These are phyloP conservation scores for Penicillium janthinellum DNA, from an alignment of 2,329 filamentous ascomycete species.

Conservation along the genomic window DNA sequence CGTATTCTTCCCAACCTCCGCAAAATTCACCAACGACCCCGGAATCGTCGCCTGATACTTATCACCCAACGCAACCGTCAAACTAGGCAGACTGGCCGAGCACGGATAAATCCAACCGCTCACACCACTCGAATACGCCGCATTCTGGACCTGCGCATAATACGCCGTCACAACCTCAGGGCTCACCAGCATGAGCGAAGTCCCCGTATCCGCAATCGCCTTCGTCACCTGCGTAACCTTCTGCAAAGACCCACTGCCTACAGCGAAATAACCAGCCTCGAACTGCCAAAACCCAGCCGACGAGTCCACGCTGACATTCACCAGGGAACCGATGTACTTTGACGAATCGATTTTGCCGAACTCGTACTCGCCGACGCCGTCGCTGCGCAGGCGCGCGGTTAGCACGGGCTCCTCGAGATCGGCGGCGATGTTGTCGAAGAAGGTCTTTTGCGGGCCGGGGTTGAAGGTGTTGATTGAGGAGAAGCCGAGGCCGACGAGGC, in stretches of 20 bases:
- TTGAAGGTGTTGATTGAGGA: constrained; percentile 65
- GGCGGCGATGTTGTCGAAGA: constrained; percentile 70
- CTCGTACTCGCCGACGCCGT: constrained; percentile 66
- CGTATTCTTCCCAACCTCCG: constrained; percentile 50
- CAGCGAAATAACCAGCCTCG: constrained; percentile 57
- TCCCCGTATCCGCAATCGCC: constrained; percentile 69
- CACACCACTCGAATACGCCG: constrained; percentile 47
- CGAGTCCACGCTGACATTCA: constrained; percentile 63
- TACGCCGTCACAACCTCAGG: constrained; percentile 60
- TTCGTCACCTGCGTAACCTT: constrained; percentile 33
- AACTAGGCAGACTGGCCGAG: constrained; percentile 53
- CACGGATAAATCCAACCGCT: constrained; percentile 63
- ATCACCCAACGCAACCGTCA: constrained; percentile 57
- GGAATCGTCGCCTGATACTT: constrained; percentile 56
- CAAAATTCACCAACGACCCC: constrained; percentile 59
- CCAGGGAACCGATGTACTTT: constrained; percentile 65
- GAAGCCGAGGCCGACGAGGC: constrained; percentile 71
- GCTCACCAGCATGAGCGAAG: constrained; percentile 65
- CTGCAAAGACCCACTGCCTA: constrained; percentile 51
- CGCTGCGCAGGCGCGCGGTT: constrained; percentile 67
- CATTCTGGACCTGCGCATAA: constrained; percentile 58
- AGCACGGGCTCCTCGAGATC: constrained; percentile 67
- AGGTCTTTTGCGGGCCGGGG: constrained; percentile 67
- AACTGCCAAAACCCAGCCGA: constrained; percentile 71
- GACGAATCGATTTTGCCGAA: constrained; percentile 69